phyloP scores from a whole-genome alignment of 75 land plant species.

The Azolla pinnata region DNA sequence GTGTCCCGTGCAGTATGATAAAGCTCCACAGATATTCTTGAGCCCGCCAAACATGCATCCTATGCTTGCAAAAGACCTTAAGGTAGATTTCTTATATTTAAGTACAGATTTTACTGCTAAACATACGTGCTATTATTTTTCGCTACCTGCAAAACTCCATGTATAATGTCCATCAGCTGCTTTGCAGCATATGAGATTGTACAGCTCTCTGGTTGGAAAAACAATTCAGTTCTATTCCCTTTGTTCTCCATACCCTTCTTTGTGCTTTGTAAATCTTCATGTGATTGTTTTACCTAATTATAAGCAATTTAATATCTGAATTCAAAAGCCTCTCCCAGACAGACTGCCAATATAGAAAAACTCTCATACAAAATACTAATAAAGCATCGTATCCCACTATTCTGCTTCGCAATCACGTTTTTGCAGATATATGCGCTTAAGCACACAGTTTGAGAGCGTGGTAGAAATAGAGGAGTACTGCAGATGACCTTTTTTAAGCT shows the following conservation, averaged over 20 bases:
- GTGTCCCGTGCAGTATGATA: conserved; percentile 87
- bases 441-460: too few relatives aligned
- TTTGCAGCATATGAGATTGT: conserved; percentile 53
- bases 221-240: conserved; percentile 31
- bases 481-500: too few relatives aligned
- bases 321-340: too few relatives aligned
- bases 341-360: too few relatives aligned
- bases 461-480: too few relatives aligned
- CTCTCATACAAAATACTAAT: too few relatives aligned
- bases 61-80: conserved; percentile 18
- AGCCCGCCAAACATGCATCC: conserved; percentile 75
- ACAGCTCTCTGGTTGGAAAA: conserved; percentile 49
- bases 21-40: conserved; percentile 67
- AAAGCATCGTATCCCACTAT: too few relatives aligned
- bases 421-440: too few relatives aligned
- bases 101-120: neutral
- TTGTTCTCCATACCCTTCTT: neutral
- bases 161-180: conserved; percentile 65
- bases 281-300: too few relatives aligned
- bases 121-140: neutral
- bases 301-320: too few relatives aligned
- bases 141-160: conserved; percentile 61
- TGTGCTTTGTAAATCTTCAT: too few relatives aligned
- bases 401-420: too few relatives aligned
- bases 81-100: neutral